These are phyloP conservation scores for Trichosporon ovoides DNA, from an alignment of 1,284 basidiomycete species.

Conservation along the genomic window DNA sequence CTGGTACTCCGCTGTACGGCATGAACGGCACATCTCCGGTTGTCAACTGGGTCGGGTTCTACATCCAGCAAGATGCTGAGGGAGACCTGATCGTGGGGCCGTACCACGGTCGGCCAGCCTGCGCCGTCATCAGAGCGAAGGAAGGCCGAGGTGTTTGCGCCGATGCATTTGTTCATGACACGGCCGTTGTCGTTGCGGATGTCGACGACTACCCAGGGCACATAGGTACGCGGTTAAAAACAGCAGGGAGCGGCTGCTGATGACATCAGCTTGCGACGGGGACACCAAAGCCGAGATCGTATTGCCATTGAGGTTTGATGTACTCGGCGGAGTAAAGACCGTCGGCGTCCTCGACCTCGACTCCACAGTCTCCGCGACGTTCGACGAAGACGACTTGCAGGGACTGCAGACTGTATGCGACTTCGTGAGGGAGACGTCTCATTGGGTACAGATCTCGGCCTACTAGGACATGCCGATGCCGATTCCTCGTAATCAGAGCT, in stretches of 20 bases:
- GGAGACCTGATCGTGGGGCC: conserved; percentile 64
- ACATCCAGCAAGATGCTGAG: conserved; percentile 53
- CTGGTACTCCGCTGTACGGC: conserved; percentile 63
- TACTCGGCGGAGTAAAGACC: conserved; percentile 36
- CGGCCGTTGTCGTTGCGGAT: conserved; percentile 62
- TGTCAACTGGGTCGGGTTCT: conserved; percentile 88
- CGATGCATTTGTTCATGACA: conserved; percentile 59
- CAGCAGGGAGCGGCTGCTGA: background rate
- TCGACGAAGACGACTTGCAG: conserved; percentile 64
- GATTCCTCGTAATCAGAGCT: background rate
- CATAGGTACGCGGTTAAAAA: conserved; percentile 50
- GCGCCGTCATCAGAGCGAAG: conserved; percentile 65
- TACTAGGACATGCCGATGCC: no score
- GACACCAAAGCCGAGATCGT: conserved; percentile 82
- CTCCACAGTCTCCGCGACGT: conserved; percentile 65
- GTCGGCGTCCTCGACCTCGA: conserved; percentile 81
- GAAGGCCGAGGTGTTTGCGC: conserved; percentile 73
- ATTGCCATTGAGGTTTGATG: conserved; percentile 56
- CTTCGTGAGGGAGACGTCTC: conserved; percentile 52
- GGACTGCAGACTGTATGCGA: conserved; percentile 67
- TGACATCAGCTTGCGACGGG: conserved; percentile 64
- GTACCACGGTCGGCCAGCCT: conserved; percentile 82
- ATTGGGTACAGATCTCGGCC: conserved; percentile 24
- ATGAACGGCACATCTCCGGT: conserved; percentile 52
- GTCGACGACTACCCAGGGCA: conserved; percentile 78